Evolutionary conservation across 306 rosid genomes (phyloP), one percentile per base, ranked within the genome.

Genomic region (Fragaria iinumae): DNA sequence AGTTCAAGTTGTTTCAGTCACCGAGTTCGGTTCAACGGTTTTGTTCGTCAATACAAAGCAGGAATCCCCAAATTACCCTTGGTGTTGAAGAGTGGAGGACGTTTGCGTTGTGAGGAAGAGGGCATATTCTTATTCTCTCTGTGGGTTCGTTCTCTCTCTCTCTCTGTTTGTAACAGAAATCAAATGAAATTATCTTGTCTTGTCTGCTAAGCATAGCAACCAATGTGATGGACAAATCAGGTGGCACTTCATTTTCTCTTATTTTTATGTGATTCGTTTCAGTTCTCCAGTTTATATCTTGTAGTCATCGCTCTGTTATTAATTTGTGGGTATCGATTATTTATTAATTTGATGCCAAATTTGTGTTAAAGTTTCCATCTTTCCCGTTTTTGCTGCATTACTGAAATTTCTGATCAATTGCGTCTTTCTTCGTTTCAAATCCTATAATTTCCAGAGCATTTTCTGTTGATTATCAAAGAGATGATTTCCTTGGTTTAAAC

Each of bases 91-190:
- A 57, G 34, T 11, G 32, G 32, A 18, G 4, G 25, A 23, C 63
- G 1, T 56, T 56, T 49, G 55, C 6, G 10, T 43, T 43, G 47
- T 3, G 23, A 1, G 3, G 38, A 69, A 83, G 93, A 0, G 25
- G 84, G 94, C 82, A 90, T 93, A 89, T 93, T 88, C 92, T 79
- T 12, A 9, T 11, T 44, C 25, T 76, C 47, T 9, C 5, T 52
- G 21, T 72, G 74, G 84, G 52, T 82, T 84, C 90, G 87, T 85
- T 79, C 27, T 59, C 5, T 59, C 13, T 59, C 57, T 14, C n/a
- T 52, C 59, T 48, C 53, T 55, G 53, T 16, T 3, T 55, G 63
- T 72, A 49, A 77, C 73, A 44, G 67, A 63, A 62, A 73, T 76
- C 69, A 29, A 5, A 18, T 55, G 1, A 36, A 18, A 49, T 75